Evolutionary conservation across 2,329 filamentous ascomycete genomes (phyloP), one percentile per base, ranked within the genome.

Genomic region (Arthrobotrys sinensis): DNA sequence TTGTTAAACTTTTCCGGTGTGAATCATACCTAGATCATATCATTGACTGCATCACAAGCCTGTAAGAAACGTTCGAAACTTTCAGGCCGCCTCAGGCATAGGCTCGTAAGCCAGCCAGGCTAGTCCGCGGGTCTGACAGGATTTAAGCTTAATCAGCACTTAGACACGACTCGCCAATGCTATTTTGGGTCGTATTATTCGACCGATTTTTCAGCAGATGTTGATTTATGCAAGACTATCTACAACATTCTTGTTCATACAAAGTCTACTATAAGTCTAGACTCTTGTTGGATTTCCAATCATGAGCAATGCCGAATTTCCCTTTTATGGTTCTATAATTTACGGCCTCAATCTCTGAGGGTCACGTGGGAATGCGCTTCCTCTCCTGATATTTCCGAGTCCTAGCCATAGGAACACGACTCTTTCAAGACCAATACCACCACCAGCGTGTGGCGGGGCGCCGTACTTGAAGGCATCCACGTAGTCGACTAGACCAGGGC

Each of bases 401-500:
- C 81, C 81, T 52, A 82, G 66, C 80, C 81, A 82, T 69, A 82
- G 76, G 72, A 82, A 82, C 0, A 97, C 91, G 65, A 97, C 91
- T 83, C 94, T 91, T 86, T 97, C 94, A 64, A 97, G 87, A 62
- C 94, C 94, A 81, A 97, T 94, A 84, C 93, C 94, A 82, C 93
- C 94, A 80, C 94, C 94, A 45, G 93, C 94, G 82, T 97, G 94
- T 0, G 94, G 92, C n/a, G 94, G 94, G 21, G 93, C 92, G 81
- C 93, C 94, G 83, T 91, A 95, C 82, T 91, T 90, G 86, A 97
- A 97, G 40, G 92, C 91, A 82, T 92, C 90, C 78, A 97, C 90
- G 83, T 97, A 97, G 81, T 97, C 93, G 83, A 95, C 93, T 87
- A 97, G 92, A n/a, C 91, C 89, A 0, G 86, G 83, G 80, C 88